Conservation (phyloP, 2,329 filamentous ascomycete genomes). For the Cladobotryum protrusum region DNA sequence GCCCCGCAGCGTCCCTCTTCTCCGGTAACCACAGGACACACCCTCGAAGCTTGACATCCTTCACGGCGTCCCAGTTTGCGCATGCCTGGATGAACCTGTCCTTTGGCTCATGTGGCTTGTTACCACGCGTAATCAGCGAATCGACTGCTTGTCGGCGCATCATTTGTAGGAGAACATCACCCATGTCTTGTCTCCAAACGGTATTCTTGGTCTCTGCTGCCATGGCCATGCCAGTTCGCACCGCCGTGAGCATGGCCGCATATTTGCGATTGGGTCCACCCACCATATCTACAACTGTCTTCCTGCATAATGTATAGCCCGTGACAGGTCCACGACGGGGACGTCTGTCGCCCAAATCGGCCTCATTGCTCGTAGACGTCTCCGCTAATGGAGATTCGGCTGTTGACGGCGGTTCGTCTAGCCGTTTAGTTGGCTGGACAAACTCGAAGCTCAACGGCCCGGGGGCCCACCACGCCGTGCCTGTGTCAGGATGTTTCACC, state of each 20-base stretch:
- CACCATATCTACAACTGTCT: constrained; percentile 23
- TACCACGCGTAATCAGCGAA: constrained; percentile 30
- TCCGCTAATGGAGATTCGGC: neutral
- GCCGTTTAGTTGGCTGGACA: constrained; percentile 14
- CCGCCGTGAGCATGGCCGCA: constrained; percentile 12
- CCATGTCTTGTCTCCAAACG: constrained; percentile 48
- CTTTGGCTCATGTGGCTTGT: constrained; percentile 17
- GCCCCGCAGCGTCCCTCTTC: constrained; percentile 21
- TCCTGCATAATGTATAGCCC: constrained; percentile 24
- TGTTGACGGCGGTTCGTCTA: constrained; percentile 4
- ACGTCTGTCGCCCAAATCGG: neutral
- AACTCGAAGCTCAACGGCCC: constrained; percentile 30
- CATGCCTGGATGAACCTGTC: constrained; percentile 37
- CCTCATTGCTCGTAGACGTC: no score
- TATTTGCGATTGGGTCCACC: constrained; percentile 14
- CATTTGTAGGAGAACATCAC: constrained; percentile 42
- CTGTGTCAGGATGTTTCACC: constrained; percentile 47
- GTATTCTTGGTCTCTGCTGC: constrained; percentile 7
- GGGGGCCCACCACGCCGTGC: constrained; percentile 51
- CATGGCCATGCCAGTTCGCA: constrained; percentile 23
- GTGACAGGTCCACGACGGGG: constrained; percentile 18
- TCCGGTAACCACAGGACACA: constrained; percentile 39
- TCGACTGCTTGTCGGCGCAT: constrained; percentile 43
- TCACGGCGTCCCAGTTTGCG: constrained; percentile 38
- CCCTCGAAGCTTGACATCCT: constrained; percentile 33